A percentile compares a stretch with the other conserved stretches of the same genome.
Conservation (phyloP, 1,139 yeast species). For the Magnusiomyces starmeri region DNA sequence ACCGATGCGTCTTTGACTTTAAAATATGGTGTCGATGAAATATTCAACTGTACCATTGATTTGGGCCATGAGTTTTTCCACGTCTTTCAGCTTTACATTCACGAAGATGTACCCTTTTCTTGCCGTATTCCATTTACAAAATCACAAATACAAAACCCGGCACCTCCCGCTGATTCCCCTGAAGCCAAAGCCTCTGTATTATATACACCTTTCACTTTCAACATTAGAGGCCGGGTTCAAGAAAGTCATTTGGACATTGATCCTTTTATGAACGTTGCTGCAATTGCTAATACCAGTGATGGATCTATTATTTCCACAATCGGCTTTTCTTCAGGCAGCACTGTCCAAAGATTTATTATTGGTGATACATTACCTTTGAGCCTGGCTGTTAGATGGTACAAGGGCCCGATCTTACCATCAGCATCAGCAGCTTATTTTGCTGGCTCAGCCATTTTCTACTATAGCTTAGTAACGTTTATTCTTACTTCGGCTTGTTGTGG, state of each 20-base stretch:
- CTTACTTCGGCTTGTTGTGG: constrained; percentile 20
- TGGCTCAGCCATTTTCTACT: constrained; percentile 12
- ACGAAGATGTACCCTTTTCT: constrained; percentile 69
- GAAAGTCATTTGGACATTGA: constrained; percentile 69
- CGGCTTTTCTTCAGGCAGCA: constrained; percentile 59
- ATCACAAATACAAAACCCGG: constrained; percentile 29
- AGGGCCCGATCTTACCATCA: constrained; percentile 16
- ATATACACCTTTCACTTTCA: constrained; percentile 52
- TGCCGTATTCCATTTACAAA: constrained; percentile 47
- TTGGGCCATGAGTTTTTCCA: constrained; percentile 66
- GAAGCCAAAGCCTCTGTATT: not conserved
- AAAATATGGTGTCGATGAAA: constrained; percentile 47
- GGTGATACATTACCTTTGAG: constrained; percentile 55
- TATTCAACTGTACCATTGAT: constrained; percentile 53
- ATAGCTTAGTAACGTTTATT: constrained; percentile 18
- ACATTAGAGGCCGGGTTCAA: constrained; percentile 59
- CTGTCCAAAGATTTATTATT: constrained; percentile 55
- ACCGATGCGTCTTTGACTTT: constrained; percentile 52
- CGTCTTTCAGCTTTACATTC: constrained; percentile 64
- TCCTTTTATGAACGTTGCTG: constrained; percentile 47
- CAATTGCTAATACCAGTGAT: constrained; percentile 27
- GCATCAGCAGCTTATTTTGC: constrained; percentile 14
- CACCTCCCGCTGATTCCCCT: not conserved
- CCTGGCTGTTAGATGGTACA: constrained; percentile 54
- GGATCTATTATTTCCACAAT: constrained; percentile 44